Conservation (phyloP, 257 asterid species). For the Vinca minor region DNA sequence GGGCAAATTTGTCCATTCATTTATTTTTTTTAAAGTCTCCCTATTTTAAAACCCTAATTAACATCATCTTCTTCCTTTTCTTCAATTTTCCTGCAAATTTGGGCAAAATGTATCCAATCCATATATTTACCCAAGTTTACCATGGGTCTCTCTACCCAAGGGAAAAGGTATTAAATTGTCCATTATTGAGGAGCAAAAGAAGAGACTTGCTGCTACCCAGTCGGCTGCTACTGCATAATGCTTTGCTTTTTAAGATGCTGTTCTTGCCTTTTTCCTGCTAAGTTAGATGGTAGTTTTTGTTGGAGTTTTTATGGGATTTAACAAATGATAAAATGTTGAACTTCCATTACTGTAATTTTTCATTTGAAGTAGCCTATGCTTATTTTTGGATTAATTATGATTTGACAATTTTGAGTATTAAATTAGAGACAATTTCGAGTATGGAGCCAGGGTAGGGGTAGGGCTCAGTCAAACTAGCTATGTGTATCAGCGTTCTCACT, state of each 20-base stretch:
- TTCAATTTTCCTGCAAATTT: no score
- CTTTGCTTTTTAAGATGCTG: not conserved
- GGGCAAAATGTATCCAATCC: no score
- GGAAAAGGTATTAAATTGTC: conserved; percentile 75
- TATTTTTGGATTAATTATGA: no score
- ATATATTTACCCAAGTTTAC: no score
- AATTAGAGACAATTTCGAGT: no score
- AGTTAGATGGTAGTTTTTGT: not conserved
- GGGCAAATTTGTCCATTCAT: no score
- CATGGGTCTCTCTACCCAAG: conserved; percentile 72
- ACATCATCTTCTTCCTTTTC: no score
- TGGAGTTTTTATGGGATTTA: not conserved
- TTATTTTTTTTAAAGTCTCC: no score
- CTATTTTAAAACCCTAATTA: no score
- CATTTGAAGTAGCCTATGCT: not conserved
- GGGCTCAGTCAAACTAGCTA: no score
- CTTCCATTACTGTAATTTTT: not conserved
- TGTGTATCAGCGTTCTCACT: no score
- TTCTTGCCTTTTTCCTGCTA: not conserved
- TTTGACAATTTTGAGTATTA: conserved; percentile 1
- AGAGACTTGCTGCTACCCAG: conserved; percentile 56
- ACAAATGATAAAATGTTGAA: not conserved
- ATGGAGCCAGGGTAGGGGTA: no score
- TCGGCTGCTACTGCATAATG: conserved; percentile 40
- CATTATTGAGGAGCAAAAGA: conserved; percentile 60